A percentile compares a stretch with the other conserved stretches of the same genome.
These are phyloP conservation scores for Lactarius tabidus DNA, from an alignment of 768 basidiomycete species.

Conservation along the genomic window DNA sequence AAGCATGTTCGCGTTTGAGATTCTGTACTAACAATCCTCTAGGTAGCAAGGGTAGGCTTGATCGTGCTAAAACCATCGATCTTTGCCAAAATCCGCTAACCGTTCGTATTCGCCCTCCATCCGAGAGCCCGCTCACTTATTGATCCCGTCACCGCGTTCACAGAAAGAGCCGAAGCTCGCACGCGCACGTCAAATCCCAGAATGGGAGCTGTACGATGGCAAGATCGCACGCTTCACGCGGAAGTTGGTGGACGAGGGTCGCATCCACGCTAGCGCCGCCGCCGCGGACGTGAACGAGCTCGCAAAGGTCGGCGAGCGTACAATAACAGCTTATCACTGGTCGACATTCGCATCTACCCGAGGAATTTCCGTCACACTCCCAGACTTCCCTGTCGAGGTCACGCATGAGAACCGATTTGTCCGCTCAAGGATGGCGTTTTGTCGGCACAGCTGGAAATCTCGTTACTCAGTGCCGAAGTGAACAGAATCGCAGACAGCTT, in stretches of 20 bases:
- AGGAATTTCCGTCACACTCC: too few relatives aligned
- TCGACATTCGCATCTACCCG: too few relatives aligned
- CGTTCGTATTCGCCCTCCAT: conserved; percentile 45
- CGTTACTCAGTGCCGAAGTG: too few relatives aligned
- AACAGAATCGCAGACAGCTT: too few relatives aligned
- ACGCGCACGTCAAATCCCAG: conserved; percentile 91
- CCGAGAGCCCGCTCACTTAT: too few relatives aligned
- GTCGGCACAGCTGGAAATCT: too few relatives aligned
- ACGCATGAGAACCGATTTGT: too few relatives aligned
- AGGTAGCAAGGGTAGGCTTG: conserved; percentile 80
- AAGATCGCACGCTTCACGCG: conserved; percentile 85
- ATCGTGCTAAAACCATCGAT: conserved; percentile 86
- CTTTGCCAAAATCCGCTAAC: conserved; percentile 96
- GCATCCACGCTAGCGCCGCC: conserved; percentile 62
- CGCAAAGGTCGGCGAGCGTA: conserved; percentile 51
- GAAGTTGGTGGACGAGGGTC: conserved; percentile 63
- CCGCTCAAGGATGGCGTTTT: too few relatives aligned
- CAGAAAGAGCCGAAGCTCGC: conserved; percentile 97
- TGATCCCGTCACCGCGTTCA: background rate
- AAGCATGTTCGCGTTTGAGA: background rate
- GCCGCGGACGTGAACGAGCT: conserved; percentile 67
- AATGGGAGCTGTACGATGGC: conserved; percentile 92
- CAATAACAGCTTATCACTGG: too few relatives aligned
- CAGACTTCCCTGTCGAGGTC: too few relatives aligned
- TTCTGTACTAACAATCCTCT: background rate